These are phyloP conservation scores for Vicia villosa DNA, from an alignment of 306 rosid genomes.

Conservation along the genomic window DNA sequence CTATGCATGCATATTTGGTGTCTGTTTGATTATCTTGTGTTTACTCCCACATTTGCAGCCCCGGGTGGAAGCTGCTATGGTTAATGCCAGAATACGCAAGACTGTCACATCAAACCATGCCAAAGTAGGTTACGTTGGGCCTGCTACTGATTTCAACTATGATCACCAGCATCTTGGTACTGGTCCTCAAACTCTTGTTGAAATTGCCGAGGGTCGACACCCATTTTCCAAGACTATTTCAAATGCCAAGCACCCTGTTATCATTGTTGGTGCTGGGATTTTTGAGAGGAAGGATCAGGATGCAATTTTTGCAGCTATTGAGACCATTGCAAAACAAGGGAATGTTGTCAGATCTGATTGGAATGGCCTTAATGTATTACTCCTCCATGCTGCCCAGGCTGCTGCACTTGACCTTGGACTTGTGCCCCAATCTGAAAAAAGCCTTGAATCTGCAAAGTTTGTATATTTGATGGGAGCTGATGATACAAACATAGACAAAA, in stretches of 20 bases:
- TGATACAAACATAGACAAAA: conserved; percentile 68
- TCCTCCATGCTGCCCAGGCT: conserved; percentile 93
- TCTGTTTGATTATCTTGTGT: conserved; percentile 31
- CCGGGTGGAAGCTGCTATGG: conserved; percentile 97
- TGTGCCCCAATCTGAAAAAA: conserved; percentile 82
- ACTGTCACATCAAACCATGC: conserved; percentile 74
- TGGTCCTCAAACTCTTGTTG: conserved; percentile 79
- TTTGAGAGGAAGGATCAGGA: conserved; percentile 89
- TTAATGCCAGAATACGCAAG: conserved; percentile 95
- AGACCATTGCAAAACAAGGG: conserved; percentile 61
- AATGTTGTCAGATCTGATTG: conserved; percentile 83
- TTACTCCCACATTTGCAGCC: conserved; percentile 66
- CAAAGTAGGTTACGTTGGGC: conserved; percentile 91
- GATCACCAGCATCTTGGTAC: conserved; percentile 85
- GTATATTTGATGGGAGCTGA: conserved; percentile 98
- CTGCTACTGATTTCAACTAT: conserved; percentile 75
- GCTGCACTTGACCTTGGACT: conserved; percentile 99
- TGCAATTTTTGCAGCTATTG: conserved; percentile 72
- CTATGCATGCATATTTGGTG: conserved; percentile 28
- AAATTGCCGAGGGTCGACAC: conserved; percentile 84
- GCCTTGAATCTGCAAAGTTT: conserved; percentile 77
- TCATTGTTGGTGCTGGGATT: conserved; percentile 86
- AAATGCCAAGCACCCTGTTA: conserved; percentile 81
- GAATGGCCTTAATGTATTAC: conserved; percentile 91
- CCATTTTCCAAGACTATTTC: conserved; percentile 64